Percentiles rank a stretch among this genome's conserved stretches.
Evolutionary conservation across 495 filamentous ascomycete genomes (phyloP).

Genomic region (Hypoxylon crocopeplum): DNA sequence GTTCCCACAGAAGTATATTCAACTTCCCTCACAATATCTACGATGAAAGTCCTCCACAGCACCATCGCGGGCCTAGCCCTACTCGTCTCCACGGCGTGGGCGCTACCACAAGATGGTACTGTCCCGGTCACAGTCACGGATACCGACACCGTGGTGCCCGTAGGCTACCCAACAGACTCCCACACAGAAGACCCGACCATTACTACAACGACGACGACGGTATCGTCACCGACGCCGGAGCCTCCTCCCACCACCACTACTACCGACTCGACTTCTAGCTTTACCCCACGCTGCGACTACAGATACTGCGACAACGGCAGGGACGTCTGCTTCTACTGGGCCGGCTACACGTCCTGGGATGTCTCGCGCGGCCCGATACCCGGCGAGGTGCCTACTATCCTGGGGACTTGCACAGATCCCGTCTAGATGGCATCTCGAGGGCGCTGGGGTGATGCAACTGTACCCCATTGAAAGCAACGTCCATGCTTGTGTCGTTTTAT

Average conservation of each 20-base stretch:
- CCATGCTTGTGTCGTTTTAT: too few relatives aligned
- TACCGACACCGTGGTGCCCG: not conserved
- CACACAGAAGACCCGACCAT: not conserved
- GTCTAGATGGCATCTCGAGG: not conserved
- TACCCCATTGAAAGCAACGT: too few relatives aligned
- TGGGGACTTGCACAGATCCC: conserved; percentile 32
- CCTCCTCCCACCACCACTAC: not conserved
- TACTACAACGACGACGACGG: conserved; percentile 2
- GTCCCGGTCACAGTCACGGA: not conserved
- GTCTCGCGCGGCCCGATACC: conserved; percentile 37
- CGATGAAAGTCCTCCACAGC: not conserved
- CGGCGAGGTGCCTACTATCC: conserved; percentile 33
- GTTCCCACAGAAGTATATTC: too few relatives aligned
- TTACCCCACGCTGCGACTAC: conserved; percentile 33
- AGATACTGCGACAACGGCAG: conserved; percentile 34
- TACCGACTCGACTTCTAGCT: not conserved
- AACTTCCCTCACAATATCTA: not conserved
- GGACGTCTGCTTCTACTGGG: conserved; percentile 39
- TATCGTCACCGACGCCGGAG: not conserved
- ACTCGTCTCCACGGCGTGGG: not conserved
- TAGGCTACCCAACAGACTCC: not conserved
- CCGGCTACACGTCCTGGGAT: conserved; percentile 39
- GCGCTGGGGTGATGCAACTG: too few relatives aligned
- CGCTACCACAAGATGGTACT: not conserved
- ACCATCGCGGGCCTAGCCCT: not conserved